phyloP scores from a whole-genome alignment of 768 basidiomycete species.

The Gelatoporia subvermispora region DNA sequence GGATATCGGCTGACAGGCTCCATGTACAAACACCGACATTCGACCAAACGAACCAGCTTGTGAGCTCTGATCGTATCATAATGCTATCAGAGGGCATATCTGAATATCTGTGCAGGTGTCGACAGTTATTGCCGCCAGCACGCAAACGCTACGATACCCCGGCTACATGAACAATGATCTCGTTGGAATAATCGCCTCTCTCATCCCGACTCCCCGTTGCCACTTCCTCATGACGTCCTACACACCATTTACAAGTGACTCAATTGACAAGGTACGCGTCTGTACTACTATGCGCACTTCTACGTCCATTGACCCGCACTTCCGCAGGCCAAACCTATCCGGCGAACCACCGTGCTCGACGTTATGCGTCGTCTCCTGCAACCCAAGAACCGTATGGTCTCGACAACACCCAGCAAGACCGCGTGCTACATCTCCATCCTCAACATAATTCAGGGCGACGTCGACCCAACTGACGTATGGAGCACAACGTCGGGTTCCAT shows the following conservation, averaged over 20 bases:
- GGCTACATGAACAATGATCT: conserved; percentile 99
- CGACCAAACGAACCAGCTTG: conserved; percentile 90
- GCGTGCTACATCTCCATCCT: conserved; percentile 97
- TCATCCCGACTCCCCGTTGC: conserved; percentile 95
- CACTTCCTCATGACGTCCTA: conserved; percentile 99
- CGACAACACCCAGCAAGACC: conserved; percentile 85
- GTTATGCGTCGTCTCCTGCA: conserved; percentile 97
- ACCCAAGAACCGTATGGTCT: conserved; percentile 98
- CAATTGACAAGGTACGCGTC: conserved; percentile 78
- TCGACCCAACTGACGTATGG: conserved; percentile 92
- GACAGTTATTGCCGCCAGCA: conserved; percentile 97
- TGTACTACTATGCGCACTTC: too few relatives aligned
- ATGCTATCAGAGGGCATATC: too few relatives aligned
- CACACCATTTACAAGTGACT: conserved; percentile 96
- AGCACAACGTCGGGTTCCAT: conserved; percentile 1
- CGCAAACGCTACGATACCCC: conserved; percentile 93
- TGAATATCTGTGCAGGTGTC: conserved; percentile 57
- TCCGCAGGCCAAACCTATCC: conserved; percentile 78
- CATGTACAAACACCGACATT: conserved; percentile 85
- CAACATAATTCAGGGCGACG: conserved; percentile 98
- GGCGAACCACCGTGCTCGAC: conserved; percentile 94
- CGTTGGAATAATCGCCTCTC: conserved; percentile 91
- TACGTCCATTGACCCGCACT: too few relatives aligned
- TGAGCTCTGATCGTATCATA: conserved; percentile 28
- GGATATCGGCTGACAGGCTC: conserved; percentile 89